Base-by-base conservation (phyloP, 371 early-diverging fungal species). In the Mycotypha africana region DNA sequence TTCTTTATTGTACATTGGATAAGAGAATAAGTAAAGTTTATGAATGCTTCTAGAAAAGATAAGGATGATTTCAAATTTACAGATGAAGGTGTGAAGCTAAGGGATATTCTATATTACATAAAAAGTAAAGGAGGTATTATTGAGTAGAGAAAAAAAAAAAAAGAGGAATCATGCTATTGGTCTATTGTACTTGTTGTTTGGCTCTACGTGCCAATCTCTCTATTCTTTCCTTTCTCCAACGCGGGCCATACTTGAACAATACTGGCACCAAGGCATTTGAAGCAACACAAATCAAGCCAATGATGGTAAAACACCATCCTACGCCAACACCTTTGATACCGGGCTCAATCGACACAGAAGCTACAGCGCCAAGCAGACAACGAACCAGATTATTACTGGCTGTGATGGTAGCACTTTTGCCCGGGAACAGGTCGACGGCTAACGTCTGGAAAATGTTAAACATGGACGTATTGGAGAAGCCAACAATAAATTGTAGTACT, bases 381-480 rank as follows among this genome's bases (percentile, higher is more conserved):
- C 68, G 62, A 2, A 58, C 49, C 8, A 72, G 28, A n/a, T 72
- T 72, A 24, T 65, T 72, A 11, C 64, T 45, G 10, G 72, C 72
- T 17, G 72, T 65, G 22, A 68, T 65, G 25, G 72, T 60, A 1
- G 72, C 72, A 17, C 67, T 53, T 49, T 57, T 55, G 17, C 58
- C 59, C 12, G 72, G 72, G 30, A 56, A 67, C 12, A 71, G 26
- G 14, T 71, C 72, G 1, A 71, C 44, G 33, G 62, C 21, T 20
- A 71, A 22, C 1, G 72, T 62, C 32, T 64, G 65, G 5, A 56
- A 56, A n/a, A 51, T 39, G 32, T 47, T 63, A 47, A 24, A 60
- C 19, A 33, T 39, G 19, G 9, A 48, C 34, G 47, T 37, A 15
- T 43, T 39, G 12, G 38, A 22, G 24, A 54, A 47, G 8, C 62